Evolutionary conservation across 2,329 filamentous ascomycete species (phyloP).

Genomic region (Lecanicillium sp.): DNA sequence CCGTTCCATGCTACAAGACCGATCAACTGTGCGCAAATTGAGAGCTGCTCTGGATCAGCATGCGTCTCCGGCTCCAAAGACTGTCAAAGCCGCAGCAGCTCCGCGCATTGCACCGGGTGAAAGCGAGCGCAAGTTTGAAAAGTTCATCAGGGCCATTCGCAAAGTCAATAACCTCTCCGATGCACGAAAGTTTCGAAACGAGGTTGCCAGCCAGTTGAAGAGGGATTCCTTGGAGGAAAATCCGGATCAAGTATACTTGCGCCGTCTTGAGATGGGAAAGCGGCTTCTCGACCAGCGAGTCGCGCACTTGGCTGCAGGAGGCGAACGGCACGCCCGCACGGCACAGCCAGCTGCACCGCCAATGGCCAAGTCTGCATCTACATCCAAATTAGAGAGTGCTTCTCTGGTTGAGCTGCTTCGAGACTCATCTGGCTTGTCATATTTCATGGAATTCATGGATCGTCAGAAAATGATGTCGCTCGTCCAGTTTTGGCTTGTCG

Average conservation of each 20-base stretch:
- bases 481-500: slow-evolving; percentile 97
- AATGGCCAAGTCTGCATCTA: slow-evolving; percentile 22
- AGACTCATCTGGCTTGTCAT: slow-evolving; percentile 83
- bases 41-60: slow-evolving; percentile 90
- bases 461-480: slow-evolving; percentile 76
- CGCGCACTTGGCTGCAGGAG: slow-evolving; percentile 64
- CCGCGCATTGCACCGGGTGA: slow-evolving; percentile 75
- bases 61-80: slow-evolving; percentile 68
- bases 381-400: slow-evolving; percentile 64
- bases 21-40: slow-evolving; percentile 87
- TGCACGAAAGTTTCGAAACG: slow-evolving; percentile 82
- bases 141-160: slow-evolving; percentile 82
- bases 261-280: slow-evolving; percentile 86
- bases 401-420: slow-evolving; percentile 80
- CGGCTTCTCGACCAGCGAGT: slow-evolving; percentile 85
- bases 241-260: slow-evolving; percentile 78
- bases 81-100: slow-evolving; percentile 57
- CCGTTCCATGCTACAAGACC: slow-evolving; percentile 81
- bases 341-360: slow-evolving; percentile 15
- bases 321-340: slow-evolving; percentile 34
- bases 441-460: slow-evolving; percentile 99
- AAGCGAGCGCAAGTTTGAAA: slow-evolving; percentile 86
- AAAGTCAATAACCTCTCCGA: slow-evolving; percentile 89
- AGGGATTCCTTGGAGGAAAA: slow-evolving; percentile 69
- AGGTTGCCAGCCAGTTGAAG: slow-evolving; percentile 86